These are phyloP conservation scores for Wilcoxina mikolae DNA, from an alignment of 495 filamentous ascomycete genomes.

Conservation along the genomic window DNA sequence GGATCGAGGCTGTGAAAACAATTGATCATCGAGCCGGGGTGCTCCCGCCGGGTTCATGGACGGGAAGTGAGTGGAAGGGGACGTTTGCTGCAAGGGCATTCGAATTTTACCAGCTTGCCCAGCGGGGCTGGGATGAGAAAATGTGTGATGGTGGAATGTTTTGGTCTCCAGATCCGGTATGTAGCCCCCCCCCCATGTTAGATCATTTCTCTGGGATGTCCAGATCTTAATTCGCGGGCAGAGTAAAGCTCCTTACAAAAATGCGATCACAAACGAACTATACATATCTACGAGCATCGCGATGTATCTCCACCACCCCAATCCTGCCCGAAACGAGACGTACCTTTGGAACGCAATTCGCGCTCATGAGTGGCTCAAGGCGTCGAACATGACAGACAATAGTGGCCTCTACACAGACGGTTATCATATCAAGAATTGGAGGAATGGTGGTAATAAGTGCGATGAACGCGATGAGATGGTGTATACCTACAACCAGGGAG, in stretches of 20 bases:
- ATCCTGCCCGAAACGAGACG: constrained; percentile 52
- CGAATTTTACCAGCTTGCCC: constrained; percentile 78
- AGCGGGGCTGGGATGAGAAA: constrained; percentile 62
- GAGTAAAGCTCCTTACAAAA: constrained; percentile 99
- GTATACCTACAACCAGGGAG: constrained; percentile 93
- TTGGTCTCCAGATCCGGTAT: constrained; percentile 66
- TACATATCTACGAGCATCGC: constrained; percentile 67
- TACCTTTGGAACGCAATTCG: constrained; percentile 57
- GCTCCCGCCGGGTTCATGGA: constrained; percentile 38
- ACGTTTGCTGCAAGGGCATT: constrained; percentile 73
- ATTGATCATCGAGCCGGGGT: constrained; percentile 7
- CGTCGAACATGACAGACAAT: constrained; percentile 65
- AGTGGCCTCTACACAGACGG: constrained; percentile 77
- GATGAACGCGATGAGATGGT: constrained; percentile 75
- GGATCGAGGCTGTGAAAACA: constrained; percentile 16
- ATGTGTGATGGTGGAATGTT: constrained; percentile 84
- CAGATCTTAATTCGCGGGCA: no score
- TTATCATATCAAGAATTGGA: constrained; percentile 54
- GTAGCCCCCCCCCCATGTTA: no score
- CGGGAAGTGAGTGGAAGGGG: constrained; percentile 59
- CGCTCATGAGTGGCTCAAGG: constrained; percentile 67
- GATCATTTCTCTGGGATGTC: no score
- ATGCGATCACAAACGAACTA: constrained; percentile 91
- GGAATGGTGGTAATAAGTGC: constrained; percentile 46
- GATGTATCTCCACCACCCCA: constrained; percentile 88